Evolutionary conservation across 257 asterid species (phyloP), one percentile per base, ranked within the genome.

Genomic region (Solanum stenotomum): DNA sequence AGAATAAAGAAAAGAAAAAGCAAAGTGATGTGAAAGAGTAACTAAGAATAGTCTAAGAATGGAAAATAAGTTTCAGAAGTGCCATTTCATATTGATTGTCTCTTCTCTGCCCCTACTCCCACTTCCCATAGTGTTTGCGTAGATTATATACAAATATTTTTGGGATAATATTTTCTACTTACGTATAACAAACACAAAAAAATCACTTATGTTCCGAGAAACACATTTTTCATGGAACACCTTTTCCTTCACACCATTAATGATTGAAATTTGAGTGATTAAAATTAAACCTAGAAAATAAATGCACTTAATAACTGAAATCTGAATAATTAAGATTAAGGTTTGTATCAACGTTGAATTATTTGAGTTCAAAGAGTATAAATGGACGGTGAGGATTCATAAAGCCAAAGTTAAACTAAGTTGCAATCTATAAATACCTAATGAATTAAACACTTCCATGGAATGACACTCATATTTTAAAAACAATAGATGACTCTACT

Each of bases 231-330:
- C 5, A 3, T 59, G 25, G 67, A 20, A 20, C 6, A 59, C 12
- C 25, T 59, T 59, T 8, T 59, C 67, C 0, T 59, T 0, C 2
- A 20, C 67, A 59, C 67, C 0, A 8, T 6, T 59, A 3, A 20
- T 59, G 67, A 59, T 20, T 59, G 67, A 20, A 0, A 59, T 20
- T 0, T 59, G 2, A 59, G 2, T 59, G 67, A 3, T 1, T 59
- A 59, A 59, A 0, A 22, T 1, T 20, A 0, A 59, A 59, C 1
- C 0, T 20, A 1, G 3, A 7, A 59, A 59, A 20, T 0, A 20
- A 56, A 56, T 2, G 65, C 10, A 6, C 65, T 0, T 56, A 20
- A 56, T 7, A 0, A 56, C 11, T 20, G 5, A 20, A 56, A 56
- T 56, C 4, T 20, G 25, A 56, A 56, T 59, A 59, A 59, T 59